Conservation (phyloP, 2,329 filamentous ascomycete genomes). For the Xylariomycetidae sp. region DNA sequence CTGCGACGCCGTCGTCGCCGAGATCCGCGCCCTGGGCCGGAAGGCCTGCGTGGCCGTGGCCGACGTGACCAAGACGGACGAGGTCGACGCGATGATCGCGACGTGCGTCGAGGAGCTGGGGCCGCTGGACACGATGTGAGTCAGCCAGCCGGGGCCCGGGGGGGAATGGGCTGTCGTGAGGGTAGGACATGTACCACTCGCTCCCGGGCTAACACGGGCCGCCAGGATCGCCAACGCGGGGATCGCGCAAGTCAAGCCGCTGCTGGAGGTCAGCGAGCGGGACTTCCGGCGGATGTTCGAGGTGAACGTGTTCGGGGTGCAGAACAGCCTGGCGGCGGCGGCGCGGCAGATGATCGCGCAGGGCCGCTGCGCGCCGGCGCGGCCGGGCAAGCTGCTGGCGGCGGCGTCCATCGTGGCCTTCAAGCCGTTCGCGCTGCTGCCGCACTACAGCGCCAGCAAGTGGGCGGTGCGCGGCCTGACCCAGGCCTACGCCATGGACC, state of each 20-base stretch:
- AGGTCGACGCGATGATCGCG: constrained; percentile 47
- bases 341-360: constrained; percentile 61
- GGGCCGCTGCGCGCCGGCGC: constrained; percentile 33
- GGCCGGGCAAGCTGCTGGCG: constrained; percentile 42
- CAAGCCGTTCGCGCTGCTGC: constrained; percentile 51
- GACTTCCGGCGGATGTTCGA: constrained; percentile 55
- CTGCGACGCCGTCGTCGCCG: constrained; percentile 45
- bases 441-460: constrained; percentile 60
- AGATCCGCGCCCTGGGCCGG: constrained; percentile 46
- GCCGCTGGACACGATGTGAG: constrained; percentile 35
- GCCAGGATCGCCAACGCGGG: constrained; percentile 58
- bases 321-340: constrained; percentile 58
- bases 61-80: constrained; percentile 51
- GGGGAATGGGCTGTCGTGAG: too few species aligned
- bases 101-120: constrained; percentile 47
- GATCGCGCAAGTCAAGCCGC: constrained; percentile 49
- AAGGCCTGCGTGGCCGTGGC: constrained; percentile 50
- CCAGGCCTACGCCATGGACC: constrained; percentile 60
- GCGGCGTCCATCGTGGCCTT: constrained; percentile 52
- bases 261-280: constrained; percentile 50
- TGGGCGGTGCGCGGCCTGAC: constrained; percentile 62
- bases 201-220: constrained; percentile 19
- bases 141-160: too few species aligned
- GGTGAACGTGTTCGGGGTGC: constrained; percentile 60
- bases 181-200: not conserved